These are phyloP conservation scores for Aureobasidium musti DNA, from an alignment of 2,329 filamentous ascomycete genomes.

Conservation along the genomic window DNA sequence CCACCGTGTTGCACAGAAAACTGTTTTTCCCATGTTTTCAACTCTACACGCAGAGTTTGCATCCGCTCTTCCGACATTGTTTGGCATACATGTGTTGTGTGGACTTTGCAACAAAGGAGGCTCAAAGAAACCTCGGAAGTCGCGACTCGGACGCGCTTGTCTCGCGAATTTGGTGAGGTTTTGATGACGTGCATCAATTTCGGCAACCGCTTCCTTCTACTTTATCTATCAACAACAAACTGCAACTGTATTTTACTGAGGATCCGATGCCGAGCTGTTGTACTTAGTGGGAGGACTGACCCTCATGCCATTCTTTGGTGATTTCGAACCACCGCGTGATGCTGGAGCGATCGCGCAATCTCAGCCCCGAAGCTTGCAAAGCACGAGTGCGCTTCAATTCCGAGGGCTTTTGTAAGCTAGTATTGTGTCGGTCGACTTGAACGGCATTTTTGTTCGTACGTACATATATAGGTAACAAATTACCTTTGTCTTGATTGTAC, in stretches of 20 bases:
- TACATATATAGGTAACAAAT: neutral
- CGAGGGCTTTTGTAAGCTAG: slow-evolving; percentile 26
- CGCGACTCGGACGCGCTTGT: slow-evolving; percentile 21
- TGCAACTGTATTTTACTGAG: neutral
- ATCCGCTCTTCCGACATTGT: slow-evolving; percentile 26
- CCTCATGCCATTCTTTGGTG: neutral
- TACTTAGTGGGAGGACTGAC: neutral
- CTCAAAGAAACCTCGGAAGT: neutral
- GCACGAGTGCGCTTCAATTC: slow-evolving; percentile 27
- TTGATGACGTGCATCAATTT: slow-evolving; percentile 24
- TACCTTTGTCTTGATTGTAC: neutral
- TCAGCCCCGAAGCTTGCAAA: slow-evolving; percentile 12
- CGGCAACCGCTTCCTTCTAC: neutral
- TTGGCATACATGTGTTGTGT: slow-evolving; percentile 12
- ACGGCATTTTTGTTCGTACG: neutral
- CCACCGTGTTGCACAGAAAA: slow-evolving; percentile 66
- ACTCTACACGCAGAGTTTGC: slow-evolving; percentile 59
- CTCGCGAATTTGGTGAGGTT: slow-evolving; percentile 1
- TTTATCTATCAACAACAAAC: neutral
- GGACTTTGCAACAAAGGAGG: slow-evolving; percentile 1
- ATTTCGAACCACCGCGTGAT: neutral
- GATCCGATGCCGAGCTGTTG: neutral
- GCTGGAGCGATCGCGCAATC: slow-evolving; percentile 13
- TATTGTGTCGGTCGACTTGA: neutral
- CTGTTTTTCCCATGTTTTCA: slow-evolving; percentile 73